Base-by-base conservation (phyloP, 2,329 filamentous ascomycete species). In the Exophiala lecanii-corni region DNA sequence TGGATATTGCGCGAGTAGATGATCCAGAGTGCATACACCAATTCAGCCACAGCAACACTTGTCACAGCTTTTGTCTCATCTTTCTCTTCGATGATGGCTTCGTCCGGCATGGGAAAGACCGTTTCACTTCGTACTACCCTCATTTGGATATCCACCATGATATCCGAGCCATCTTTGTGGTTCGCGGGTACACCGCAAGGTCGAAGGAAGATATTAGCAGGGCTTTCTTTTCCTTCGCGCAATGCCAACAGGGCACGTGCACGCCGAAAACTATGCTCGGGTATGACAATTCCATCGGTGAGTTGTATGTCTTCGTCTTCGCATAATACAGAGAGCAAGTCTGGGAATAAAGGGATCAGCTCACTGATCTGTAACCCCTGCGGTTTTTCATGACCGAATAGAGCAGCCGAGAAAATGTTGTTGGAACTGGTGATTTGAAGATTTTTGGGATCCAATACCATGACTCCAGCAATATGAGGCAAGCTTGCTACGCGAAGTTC, bases 61-160 rank as follows among this genome's bases (percentile, higher is more conserved):
- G 62, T 58, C 18, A 64, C 61, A 47, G 68, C 60, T 35, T 72
- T 68, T n/a, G 67, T 69, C 34, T 77, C 74, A 36, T 76, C 76
- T 28, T 69, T 66, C 60, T 88, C 81, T 40, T 78, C 71, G n/a
- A 83, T 76, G 2, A 81, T 77, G 51, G 82, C 72, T 43, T 82
- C 76, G 40, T 77, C 74, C 47, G 79, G 71, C 41, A 74, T 73
- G 2, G 72, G 66, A 43, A 71, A 72, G 15, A 80, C 78, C 54
- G 81, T 83, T 56, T 91, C 89, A 62, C 86, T 95, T 67, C 91
- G 88, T 12, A 97, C 89, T 17, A 98, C 89, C 23, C 92, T 81
- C 84, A 98, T 88, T 65, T 98, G 92, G 20, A 96, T 82, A 61
- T 98, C 92, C 25, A 98, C 86, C 65, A 88, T 91, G 51, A 98